Evolutionary conservation across 2,329 filamentous ascomycete genomes (phyloP).

Genomic region (Aspergillus sp.): DNA sequence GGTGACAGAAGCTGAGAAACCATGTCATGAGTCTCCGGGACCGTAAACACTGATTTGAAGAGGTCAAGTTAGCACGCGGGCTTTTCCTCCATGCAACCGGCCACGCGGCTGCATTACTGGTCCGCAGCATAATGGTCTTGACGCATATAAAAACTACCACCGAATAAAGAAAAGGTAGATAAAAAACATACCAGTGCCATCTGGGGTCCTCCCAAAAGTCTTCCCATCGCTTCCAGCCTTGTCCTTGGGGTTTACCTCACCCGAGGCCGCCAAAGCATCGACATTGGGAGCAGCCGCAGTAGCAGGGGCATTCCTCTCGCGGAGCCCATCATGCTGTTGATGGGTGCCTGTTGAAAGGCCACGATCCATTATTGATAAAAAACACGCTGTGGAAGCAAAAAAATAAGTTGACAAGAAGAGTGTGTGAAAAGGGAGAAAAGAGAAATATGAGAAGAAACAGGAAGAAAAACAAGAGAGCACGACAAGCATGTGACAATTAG

Average conservation of each 20-base stretch:
- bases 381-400: conserved; percentile 1
- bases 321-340: conserved; percentile 35
- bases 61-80: conserved; percentile 11
- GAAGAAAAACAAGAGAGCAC: conserved; percentile 8
- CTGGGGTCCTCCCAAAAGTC: conserved; percentile 84
- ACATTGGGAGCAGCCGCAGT: conserved; percentile 38
- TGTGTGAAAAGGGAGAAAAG: conserved; percentile 12
- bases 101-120: no score
- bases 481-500: conserved; percentile 18
- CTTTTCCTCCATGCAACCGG: not conserved
- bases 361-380: conserved; percentile 26
- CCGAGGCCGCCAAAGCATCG: conserved; percentile 31
- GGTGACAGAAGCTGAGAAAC: conserved; percentile 94
- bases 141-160: no score
- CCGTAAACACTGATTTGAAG: conserved; percentile 68
- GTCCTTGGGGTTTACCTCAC: conserved; percentile 36
- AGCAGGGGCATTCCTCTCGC: conserved; percentile 37
- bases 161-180: not conserved
- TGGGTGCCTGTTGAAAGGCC: conserved; percentile 31
- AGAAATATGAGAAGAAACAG: not conserved
- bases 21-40: conserved; percentile 97
- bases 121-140: no score
- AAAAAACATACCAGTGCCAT: conserved; percentile 70
- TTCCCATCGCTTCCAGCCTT: conserved; percentile 54
- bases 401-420: conserved; percentile 3